A percentile compares a stretch with the other conserved stretches of the same genome.
Conservation (phyloP, 805 yeast genomes). For the Wickerhamiella bombiphila region DNA sequence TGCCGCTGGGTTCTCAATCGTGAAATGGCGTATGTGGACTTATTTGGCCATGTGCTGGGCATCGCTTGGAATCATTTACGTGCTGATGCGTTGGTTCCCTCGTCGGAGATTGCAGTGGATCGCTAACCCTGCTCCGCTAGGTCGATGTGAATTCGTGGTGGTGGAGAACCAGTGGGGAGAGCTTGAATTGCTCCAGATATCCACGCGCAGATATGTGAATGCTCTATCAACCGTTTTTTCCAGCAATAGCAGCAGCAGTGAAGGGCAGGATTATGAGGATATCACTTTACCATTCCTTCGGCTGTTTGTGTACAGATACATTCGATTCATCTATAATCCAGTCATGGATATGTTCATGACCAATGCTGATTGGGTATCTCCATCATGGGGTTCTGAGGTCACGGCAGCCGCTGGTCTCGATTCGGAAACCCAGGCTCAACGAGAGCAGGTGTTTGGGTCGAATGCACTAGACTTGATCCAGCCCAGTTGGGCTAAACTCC, state of each 20-base stretch:
- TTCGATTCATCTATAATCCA: conserved; percentile 73
- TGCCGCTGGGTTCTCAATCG: conserved; percentile 72
- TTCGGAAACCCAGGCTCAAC: conserved; percentile 50
- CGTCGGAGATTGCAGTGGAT: conserved; percentile 39
- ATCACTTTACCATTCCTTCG: conserved; percentile 59
- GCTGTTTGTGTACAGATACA: conserved; percentile 67
- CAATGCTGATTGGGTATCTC: conserved; percentile 76
- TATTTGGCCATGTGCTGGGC: conserved; percentile 41
- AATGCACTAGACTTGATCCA: conserved; percentile 66
- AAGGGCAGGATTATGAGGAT: conserved; percentile 26
- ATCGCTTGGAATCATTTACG: conserved; percentile 60
- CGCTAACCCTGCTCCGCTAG: conserved; percentile 39
- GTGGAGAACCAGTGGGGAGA: conserved; percentile 91
- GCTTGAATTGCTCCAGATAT: conserved; percentile 43
- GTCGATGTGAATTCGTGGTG: conserved; percentile 81
- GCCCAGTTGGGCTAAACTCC: conserved; percentile 46
- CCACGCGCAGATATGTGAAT: conserved; percentile 50
- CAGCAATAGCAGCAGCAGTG: conserved; percentile 12
- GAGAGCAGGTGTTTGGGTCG: conserved; percentile 59
- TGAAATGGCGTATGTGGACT: conserved; percentile 29
- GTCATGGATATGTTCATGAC: conserved; percentile 72
- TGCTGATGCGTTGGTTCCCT: conserved; percentile 78
- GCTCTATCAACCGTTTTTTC: conserved; percentile 54
- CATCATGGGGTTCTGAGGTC: conserved; percentile 51
- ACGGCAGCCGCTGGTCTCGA: conserved; percentile 49